These are phyloP conservation scores for Ceriops decandra DNA, from an alignment of 345 rosid genomes.

Conservation along the genomic window DNA sequence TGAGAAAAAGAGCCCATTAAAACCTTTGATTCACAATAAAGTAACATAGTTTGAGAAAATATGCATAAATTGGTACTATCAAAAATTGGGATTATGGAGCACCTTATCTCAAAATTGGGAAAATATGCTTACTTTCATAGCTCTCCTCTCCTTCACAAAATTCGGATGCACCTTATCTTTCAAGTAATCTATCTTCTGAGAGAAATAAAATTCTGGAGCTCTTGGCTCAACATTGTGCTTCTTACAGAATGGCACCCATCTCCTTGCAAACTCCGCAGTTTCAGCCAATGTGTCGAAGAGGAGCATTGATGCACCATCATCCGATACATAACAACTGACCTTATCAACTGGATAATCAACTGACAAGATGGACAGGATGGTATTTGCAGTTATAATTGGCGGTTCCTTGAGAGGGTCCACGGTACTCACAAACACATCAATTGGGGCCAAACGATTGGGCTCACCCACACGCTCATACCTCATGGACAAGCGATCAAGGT, in stretches of 20 bases:
- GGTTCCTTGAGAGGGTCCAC: conserved; percentile 99
- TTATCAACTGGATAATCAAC: conserved; percentile 86
- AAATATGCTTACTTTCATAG: conserved; percentile 92
- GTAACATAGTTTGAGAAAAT: background rate
- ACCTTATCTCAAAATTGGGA: too few relatives aligned
- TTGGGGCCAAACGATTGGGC: conserved; percentile 66
- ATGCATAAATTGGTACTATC: too few relatives aligned
- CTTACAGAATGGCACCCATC: conserved; percentile 97
- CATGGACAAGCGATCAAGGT: conserved; percentile 78
- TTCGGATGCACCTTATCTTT: conserved; percentile 89
- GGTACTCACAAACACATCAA: conserved; percentile 83
- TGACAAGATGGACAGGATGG: conserved; percentile 74
- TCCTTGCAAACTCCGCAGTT: conserved; percentile 91
- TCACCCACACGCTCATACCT: conserved; percentile 88
- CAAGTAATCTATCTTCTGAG: conserved; percentile 90
- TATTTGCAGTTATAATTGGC: conserved; percentile 92
- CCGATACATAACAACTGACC: conserved; percentile 91
- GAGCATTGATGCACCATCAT: conserved; percentile 97
- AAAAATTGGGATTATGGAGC: too few relatives aligned
- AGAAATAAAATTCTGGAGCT: conserved; percentile 90
- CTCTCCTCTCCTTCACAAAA: conserved; percentile 95
- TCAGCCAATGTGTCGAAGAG: conserved; percentile 80
- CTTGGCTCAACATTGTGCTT: conserved; percentile 83
- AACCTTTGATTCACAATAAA: background rate
- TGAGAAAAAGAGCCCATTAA: too few relatives aligned